Evolutionary conservation across 805 yeast species (phyloP), one percentile per base, ranked within the genome.

Genomic region (Monosporozyma siamensis): DNA sequence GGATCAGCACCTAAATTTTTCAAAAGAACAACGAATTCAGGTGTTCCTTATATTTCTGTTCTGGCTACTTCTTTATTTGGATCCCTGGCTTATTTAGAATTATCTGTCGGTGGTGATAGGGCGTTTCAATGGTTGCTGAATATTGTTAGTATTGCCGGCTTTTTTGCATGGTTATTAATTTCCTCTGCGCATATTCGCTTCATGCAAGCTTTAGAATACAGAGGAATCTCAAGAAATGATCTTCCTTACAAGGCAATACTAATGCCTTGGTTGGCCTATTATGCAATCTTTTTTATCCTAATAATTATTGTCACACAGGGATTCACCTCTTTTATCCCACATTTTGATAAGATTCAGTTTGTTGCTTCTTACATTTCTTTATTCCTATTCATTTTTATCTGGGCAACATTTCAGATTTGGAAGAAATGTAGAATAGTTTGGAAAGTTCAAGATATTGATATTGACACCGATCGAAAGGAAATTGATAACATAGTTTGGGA

Each of bases 341-440:
- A 56, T 21, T 63, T 79, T 51, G 65, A 64, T 46, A 80, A 74
- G 2, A 55, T 72, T 11, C 59, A 64, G 20, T 83, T 83, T 67
- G 75, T 83, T 59, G 75, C 82, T 21, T 71, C 81, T 24, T 83
- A 84, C 55, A 66, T 83, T 44, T 81, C 89, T n/a, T 66, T 80
- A 24, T 69, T 82, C 38, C 60, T 80, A 40, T 79, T 78, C 55
- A 66, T 68, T 29, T 70, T 64, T 2, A 52, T 72, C 4, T 83
- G 77, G 78, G 42, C 71, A 4, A 68, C 68, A 8, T 71, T 77
- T 61, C 82, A 78, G 48, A 48, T 71, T 37, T 69, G 61, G 57
- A 76, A 67, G 56, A 70, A 72, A 46, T 67, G 69, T 20, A 62
- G 72, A n/a, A 56, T 71, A 43, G 58, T 74, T 47, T 58, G 70